Base-by-base conservation (phyloP, 2,329 filamentous ascomycete species). In the Penicillium nordicum region DNA sequence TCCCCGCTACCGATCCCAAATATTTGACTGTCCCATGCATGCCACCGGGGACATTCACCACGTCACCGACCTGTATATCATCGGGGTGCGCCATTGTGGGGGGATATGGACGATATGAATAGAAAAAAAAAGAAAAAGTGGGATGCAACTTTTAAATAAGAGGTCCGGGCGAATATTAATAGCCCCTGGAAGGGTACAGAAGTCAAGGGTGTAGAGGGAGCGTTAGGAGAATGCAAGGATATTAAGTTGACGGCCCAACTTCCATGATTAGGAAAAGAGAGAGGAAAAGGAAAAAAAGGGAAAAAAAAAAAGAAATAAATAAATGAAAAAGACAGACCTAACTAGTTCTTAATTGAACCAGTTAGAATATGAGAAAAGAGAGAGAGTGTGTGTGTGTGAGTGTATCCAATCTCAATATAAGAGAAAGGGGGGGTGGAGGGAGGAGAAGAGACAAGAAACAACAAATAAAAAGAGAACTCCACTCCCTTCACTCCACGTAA, bases 1-100 rank as follows among this genome's bases (percentile, higher is more conserved):
- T 97, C 61, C 92, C 92, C 65, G 87, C 84, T 40, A 99, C 93
- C 38, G 81, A 80, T 43, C 94, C 94, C 59, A 97, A 80, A 71
- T 96, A 99, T 71, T 89, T 93, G 63, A 97, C 87, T 2, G 85
- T 88, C 47, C 94, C 94, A 63, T 88, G 80, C 92, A 99, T 96
- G 72, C 88, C 90, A 41, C 94, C 94, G 1, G 93, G 92, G 45
- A 97, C 93, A 65, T 97, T 92, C 60, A 97, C 93, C 34, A 81
- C 74, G 71, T 97, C 93, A 63, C 93, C 93, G 40, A 94, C 81
- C 61, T 86, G 82, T 58, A 96, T 78, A 42, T 84, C 81, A 57
- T 76, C 74, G 53, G 67, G 59, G 48, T 69, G 64, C 53, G 71
- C 71, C 73, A 76, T 76, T 25, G 57, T 3, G 63, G 36, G 53